Conservation (phyloP, 2,329 filamentous ascomycete genomes). For the Trichoderma semiorbis region DNA sequence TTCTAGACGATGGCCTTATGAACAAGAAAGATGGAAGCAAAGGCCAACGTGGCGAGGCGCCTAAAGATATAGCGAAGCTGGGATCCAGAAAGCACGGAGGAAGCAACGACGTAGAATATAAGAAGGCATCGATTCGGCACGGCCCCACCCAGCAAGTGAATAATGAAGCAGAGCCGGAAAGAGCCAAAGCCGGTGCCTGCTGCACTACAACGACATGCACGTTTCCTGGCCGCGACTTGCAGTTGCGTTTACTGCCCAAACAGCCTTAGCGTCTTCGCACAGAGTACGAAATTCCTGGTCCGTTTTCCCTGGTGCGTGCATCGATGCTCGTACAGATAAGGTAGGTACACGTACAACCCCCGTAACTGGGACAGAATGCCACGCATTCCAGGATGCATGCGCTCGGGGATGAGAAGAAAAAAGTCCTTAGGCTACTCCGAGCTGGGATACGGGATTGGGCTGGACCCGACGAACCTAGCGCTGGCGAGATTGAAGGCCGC, state of each 20-base stretch:
- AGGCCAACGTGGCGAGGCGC: slow-evolving; percentile 6
- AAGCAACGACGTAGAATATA: neutral
- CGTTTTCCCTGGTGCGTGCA: neutral
- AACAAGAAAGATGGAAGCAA: neutral
- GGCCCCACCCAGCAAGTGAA: slow-evolving; percentile 3
- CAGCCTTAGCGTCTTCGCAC: neutral
- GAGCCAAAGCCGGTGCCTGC: slow-evolving; percentile 12
- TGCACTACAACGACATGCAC: neutral
- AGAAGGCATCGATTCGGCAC: slow-evolving; percentile 4
- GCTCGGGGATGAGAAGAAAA: neutral
- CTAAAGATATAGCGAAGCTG: neutral
- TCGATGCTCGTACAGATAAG: neutral
- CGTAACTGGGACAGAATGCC: neutral
- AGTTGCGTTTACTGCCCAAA: neutral
- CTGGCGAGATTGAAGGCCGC: neutral
- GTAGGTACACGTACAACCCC: neutral
- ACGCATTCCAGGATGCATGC: neutral
- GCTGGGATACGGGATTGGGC: neutral
- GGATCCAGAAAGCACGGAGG: neutral
- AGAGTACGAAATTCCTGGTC: neutral
- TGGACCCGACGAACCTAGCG: neutral
- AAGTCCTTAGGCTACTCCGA: neutral
- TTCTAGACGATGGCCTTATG: neutral
- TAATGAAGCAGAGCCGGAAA: slow-evolving; percentile 2
- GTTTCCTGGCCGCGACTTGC: neutral